Evolutionary conservation across 371 early-diverging fungal species (phyloP), one percentile per base, ranked within the genome.

Genomic region (Mortierella sp.): DNA sequence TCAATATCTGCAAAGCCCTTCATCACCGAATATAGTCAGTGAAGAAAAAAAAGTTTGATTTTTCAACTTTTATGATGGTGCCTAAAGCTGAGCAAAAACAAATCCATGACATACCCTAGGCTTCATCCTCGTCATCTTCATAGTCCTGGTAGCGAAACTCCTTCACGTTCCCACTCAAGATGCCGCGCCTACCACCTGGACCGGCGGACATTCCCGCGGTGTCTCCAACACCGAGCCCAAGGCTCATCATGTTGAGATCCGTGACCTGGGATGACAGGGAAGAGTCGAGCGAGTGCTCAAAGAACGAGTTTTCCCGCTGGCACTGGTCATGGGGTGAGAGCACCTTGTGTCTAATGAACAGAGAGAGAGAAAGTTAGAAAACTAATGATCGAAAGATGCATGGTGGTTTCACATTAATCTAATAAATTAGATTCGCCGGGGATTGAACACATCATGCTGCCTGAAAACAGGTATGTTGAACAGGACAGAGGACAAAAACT

Each of bases 291-390:
- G 57, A 27, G 12, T n/a, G 46, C 7, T 72, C 73, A 54, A 72
- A 72, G 32, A 57, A 58, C 12, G 73, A 61, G 23, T 19, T 56
- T 23, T 68, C 67, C 12, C 75, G 68, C 24, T 64, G 69, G 41
- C 34, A 64, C 31, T 68, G 59, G 53, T 75, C 75, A 41, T 75
- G 75, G 0, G 75, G 75, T 8, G 75, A 68, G 11, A 75, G 30
- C 7, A 67, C 64, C 51, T 53, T 64, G 50, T 75, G 34, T 28
- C 75, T 75, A 51, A 28, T 8, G 8, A 2, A 37, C 12, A 55
- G 21, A 31, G 46, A 14, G 17, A 0, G 2, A 57, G n/a, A 47
- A 6, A 30, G 26, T 37, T 28, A 19, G 48, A 50, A 17, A 14
- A 23, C 6, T 21, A 52, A 47, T 1, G 28, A 2, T 23, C 21